These are phyloP conservation scores for Lasiodiplodia sp. DNA, from an alignment of 2,329 filamentous ascomycete species.

Conservation along the genomic window DNA sequence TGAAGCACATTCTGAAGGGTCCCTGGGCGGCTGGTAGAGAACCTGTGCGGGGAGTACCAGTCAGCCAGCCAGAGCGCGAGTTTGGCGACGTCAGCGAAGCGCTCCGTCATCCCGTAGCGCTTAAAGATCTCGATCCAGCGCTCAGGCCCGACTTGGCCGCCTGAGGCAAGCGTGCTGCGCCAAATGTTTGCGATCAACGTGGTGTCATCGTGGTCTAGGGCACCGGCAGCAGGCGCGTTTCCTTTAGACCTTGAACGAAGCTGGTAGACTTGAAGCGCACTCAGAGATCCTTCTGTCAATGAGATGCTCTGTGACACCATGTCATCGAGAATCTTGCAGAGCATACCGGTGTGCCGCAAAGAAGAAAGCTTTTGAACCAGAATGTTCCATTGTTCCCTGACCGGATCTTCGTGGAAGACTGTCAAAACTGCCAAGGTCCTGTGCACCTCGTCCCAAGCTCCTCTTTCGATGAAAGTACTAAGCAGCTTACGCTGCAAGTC, in stretches of 20 bases:
- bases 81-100: constrained; percentile 59
- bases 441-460: constrained; percentile 61
- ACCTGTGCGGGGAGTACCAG: constrained; percentile 39
- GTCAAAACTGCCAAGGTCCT: constrained; percentile 64
- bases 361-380: constrained; percentile 46
- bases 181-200: constrained; percentile 57
- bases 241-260: not conserved
- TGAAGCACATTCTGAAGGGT: not conserved
- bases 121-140: constrained; percentile 67
- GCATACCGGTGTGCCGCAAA: constrained; percentile 42
- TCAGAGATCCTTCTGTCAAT: constrained; percentile 54
- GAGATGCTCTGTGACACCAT: constrained; percentile 57
- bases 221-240: constrained; percentile 13
- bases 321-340: constrained; percentile 52
- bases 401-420: constrained; percentile 48
- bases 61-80: constrained; percentile 61
- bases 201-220: constrained; percentile 43
- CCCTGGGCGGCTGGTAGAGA: not conserved
- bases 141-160: constrained; percentile 50
- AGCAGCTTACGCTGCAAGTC: constrained; percentile 63
- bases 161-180: constrained; percentile 56
- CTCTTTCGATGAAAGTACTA: constrained; percentile 57
- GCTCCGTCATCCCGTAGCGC: constrained; percentile 64
- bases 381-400: constrained; percentile 55
- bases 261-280: constrained; percentile 48